Conservation (phyloP, 2,329 filamentous ascomycete species). For the Herpotrichia juniperi region DNA sequence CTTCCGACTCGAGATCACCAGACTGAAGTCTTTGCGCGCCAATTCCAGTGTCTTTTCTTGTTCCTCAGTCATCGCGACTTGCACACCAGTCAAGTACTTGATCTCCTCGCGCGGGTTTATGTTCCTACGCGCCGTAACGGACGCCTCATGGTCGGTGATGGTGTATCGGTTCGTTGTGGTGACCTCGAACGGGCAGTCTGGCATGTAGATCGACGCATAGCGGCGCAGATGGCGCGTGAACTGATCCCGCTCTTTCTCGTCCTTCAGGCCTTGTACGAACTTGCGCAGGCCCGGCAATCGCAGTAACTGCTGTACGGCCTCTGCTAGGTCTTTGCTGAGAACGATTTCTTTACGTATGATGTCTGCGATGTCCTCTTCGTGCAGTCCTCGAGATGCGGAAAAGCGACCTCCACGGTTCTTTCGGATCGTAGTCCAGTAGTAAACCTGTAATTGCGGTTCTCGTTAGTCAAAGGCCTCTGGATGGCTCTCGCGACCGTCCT, state of each 20-base stretch:
- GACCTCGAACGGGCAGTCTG: constrained; percentile 94
- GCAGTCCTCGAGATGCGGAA: constrained; percentile 79
- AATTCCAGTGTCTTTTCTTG: constrained; percentile 82
- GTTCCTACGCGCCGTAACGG: constrained; percentile 77
- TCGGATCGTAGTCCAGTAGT: constrained; percentile 94
- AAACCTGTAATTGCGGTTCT: constrained; percentile 65
- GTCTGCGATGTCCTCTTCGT: constrained; percentile 65
- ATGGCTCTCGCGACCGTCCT: constrained; percentile 13
- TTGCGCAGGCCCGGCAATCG: constrained; percentile 74
- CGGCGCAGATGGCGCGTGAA: constrained; percentile 85
- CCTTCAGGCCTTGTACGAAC: constrained; percentile 71
- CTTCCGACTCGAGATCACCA: constrained; percentile 90
- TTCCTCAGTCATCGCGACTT: constrained; percentile 89
- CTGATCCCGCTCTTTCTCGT: constrained; percentile 81
- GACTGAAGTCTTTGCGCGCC: constrained; percentile 92
- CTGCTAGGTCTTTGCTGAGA: constrained; percentile 71
- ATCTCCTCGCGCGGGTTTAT: constrained; percentile 85
- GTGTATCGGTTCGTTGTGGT: constrained; percentile 94
- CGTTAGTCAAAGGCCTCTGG: constrained; percentile 18
- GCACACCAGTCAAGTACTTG: constrained; percentile 88
- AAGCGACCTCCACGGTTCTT: constrained; percentile 90
- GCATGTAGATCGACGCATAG: constrained; percentile 90
- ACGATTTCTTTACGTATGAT: constrained; percentile 71
- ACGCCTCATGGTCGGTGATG: constrained; percentile 86
- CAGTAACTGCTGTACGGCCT: constrained; percentile 75